Percentiles rank a stretch among this genome's conserved stretches.
phyloP scores from a whole-genome alignment of 129 eudicot genomes.

The Smallanthus sonchifolius region DNA sequence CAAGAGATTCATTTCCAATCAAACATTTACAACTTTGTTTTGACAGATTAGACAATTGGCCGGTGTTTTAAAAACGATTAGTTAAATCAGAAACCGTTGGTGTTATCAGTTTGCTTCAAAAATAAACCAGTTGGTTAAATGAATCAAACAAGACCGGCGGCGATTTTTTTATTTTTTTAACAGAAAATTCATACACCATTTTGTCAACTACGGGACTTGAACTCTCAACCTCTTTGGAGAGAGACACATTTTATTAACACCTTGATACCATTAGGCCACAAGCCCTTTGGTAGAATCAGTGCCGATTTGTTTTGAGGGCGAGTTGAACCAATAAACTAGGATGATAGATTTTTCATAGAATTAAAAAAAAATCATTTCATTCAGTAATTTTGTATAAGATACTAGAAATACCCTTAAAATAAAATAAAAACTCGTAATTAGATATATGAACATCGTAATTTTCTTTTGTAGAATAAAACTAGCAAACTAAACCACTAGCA shows the following conservation, averaged over 20 bases:
- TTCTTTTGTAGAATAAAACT: constrained; percentile 9
- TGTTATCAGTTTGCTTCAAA: background rate
- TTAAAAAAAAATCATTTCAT: constrained; percentile 8
- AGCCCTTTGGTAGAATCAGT: too few species aligned
- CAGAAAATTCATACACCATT: too few species aligned
- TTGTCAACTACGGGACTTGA: too few species aligned
- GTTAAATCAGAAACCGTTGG: background rate
- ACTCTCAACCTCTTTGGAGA: too few species aligned
- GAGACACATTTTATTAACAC: too few species aligned
- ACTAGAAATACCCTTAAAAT: constrained; percentile 2
- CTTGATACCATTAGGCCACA: too few species aligned
- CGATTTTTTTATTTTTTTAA: background rate
- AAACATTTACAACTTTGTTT: background rate
- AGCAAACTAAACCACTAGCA: constrained; percentile 53
- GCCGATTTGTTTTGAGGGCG: background rate
- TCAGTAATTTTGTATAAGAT: background rate
- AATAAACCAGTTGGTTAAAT: background rate
- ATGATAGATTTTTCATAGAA: background rate
- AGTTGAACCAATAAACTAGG: background rate
- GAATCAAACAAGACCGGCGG: background rate
- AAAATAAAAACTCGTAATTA: background rate
- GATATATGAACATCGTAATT: background rate
- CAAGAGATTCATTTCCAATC: background rate
- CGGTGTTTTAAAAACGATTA: background rate
- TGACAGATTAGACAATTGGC: background rate